Evolutionary conservation across 2,329 filamentous ascomycete genomes (phyloP).

Genomic region (Beauveria rudraprayagi): DNA sequence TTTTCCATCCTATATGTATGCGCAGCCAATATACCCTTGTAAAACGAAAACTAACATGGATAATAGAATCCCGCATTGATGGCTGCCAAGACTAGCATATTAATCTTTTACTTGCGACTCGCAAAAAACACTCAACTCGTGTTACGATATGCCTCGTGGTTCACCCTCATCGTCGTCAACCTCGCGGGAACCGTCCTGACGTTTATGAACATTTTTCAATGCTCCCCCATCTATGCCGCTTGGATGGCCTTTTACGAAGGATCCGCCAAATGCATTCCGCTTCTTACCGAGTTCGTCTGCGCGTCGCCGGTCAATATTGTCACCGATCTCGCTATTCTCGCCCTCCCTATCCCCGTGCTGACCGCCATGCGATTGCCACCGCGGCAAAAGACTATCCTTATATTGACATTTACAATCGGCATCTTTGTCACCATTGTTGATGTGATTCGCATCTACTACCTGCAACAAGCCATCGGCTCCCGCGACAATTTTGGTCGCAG

Average conservation of each 20-base stretch:
- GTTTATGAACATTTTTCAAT: constrained; percentile 82
- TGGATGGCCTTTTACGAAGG: constrained; percentile 40
- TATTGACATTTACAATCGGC: constrained; percentile 79
- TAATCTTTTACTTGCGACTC: constrained; percentile 81
- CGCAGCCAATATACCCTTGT: background rate
- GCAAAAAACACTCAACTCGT: constrained; percentile 69
- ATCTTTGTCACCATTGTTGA: constrained; percentile 84
- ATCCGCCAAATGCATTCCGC: constrained; percentile 41
- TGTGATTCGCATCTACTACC: constrained; percentile 81
- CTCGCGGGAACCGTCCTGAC: constrained; percentile 70
- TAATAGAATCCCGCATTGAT: constrained; percentile 86
- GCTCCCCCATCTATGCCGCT: constrained; percentile 62
- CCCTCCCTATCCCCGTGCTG: constrained; percentile 80
- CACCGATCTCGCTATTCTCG: constrained; percentile 79
- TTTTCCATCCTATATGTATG: constrained; percentile 56
- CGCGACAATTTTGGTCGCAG: constrained; percentile 30
- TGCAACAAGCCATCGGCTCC: constrained; percentile 61
- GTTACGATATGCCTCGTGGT: constrained; percentile 75
- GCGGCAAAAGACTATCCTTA: constrained; percentile 80
- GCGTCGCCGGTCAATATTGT: constrained; percentile 88
- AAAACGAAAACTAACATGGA: background rate
- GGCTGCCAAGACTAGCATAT: constrained; percentile 86
- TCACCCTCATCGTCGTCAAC: constrained; percentile 70
- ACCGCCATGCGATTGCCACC: constrained; percentile 77
- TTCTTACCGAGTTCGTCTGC: constrained; percentile 56